These are phyloP conservation scores for Lablab purpureus DNA, from an alignment of 306 rosid genomes.

Conservation along the genomic window DNA sequence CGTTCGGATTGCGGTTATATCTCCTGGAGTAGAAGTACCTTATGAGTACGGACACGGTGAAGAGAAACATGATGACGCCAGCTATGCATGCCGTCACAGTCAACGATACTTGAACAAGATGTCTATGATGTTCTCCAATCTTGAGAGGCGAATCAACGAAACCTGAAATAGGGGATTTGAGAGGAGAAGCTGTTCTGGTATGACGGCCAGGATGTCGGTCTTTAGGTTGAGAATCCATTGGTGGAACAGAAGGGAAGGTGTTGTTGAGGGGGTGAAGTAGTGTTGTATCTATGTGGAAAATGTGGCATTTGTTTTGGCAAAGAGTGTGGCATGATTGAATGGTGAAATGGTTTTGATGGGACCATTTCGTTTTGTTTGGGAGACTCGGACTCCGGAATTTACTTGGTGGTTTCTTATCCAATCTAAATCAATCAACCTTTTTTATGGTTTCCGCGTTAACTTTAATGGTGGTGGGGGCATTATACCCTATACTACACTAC, in stretches of 20 bases:
- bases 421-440: constrained; percentile 7
- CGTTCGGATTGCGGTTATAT: not conserved
- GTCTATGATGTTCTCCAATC: not conserved
- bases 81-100: constrained; percentile 39
- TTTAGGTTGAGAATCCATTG: too few relatives aligned
- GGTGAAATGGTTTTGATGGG: not conserved
- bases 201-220: not conserved
- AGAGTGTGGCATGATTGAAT: not conserved
- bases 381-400: not conserved
- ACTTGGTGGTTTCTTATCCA: not conserved
- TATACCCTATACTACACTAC: too few relatives aligned
- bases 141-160: too few relatives aligned
- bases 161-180: too few relatives aligned
- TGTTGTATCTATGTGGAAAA: not conserved
- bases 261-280: not conserved
- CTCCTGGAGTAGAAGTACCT: constrained; percentile 41
- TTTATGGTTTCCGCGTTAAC: constrained; percentile 33
- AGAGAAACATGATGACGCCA: constrained; percentile 34
- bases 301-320: not conserved
- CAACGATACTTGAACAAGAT: not conserved
- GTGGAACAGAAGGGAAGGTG: not conserved
- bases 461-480: constrained; percentile 19
- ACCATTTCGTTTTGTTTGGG: not conserved
- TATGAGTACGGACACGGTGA: not conserved
- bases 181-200: constrained; percentile 40